A percentile compares a stretch with the other conserved stretches of the same genome.
phyloP scores from a whole-genome alignment of 108 stramenopile species.

The Pseudonitzschia multiseries region DNA sequence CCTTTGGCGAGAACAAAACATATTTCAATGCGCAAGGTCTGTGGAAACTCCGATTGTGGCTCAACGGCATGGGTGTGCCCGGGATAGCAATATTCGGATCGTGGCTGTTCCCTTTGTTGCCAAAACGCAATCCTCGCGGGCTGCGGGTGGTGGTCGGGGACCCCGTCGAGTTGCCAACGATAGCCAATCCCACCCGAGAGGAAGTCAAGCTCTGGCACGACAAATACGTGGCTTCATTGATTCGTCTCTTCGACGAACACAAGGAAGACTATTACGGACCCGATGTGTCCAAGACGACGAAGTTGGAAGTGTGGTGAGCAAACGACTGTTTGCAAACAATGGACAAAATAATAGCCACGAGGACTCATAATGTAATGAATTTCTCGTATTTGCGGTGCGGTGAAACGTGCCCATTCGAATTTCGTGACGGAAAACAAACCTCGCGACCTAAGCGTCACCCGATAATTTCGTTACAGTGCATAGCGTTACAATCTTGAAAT shows the following conservation, averaged over 20 bases:
- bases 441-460: too few species aligned
- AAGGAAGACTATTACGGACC: conserved; percentile 59
- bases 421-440: too few species aligned
- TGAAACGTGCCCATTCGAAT: too few species aligned
- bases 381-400: too few species aligned
- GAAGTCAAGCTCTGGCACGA: conserved; percentile 61
- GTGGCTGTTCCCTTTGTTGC: conserved; percentile 52
- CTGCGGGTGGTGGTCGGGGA: conserved; percentile 55
- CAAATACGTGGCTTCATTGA: conserved; percentile 55
- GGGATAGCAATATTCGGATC: conserved; percentile 41
- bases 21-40: conserved; percentile 56
- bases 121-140: conserved; percentile 37
- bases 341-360: background rate
- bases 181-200: conserved; percentile 52
- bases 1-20: conserved; percentile 57
- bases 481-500: too few species aligned
- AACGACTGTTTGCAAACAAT: background rate
- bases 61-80: conserved; percentile 35
- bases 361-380: background rate
- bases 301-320: conserved; percentile 60
- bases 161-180: conserved; percentile 57
- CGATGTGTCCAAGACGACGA: conserved; percentile 36
- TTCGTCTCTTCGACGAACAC: conserved; percentile 56
- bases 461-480: too few species aligned
- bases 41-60: conserved; percentile 36